Evolutionary conservation across 768 basidiomycete genomes (phyloP).

Genomic region (Lactarius sp.): DNA sequence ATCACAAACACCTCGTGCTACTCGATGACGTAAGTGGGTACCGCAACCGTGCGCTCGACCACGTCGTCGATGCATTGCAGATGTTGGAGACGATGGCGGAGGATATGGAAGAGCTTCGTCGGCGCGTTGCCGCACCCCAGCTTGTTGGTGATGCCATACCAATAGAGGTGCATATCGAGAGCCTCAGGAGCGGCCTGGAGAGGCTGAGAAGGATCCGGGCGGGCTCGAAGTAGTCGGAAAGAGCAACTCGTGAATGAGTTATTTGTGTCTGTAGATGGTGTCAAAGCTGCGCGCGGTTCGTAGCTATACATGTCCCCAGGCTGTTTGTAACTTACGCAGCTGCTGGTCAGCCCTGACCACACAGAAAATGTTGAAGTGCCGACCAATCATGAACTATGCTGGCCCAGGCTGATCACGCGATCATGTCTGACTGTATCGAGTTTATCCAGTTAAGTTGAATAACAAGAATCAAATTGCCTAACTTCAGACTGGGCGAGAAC

Average conservation of each 20-base stretch:
- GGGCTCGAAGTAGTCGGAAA: constrained; percentile 44
- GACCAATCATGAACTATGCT: too few species aligned
- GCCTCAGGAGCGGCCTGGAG: constrained; percentile 59
- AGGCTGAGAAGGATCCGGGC: constrained; percentile 53
- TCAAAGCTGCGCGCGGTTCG: neutral
- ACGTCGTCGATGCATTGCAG: constrained; percentile 62
- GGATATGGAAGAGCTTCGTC: constrained; percentile 73
- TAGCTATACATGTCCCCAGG: neutral
- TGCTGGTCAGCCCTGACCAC: too few species aligned
- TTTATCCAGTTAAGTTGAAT: too few species aligned
- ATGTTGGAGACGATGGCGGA: constrained; percentile 58
- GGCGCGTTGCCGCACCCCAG: constrained; percentile 64
- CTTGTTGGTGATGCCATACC: constrained; percentile 55
- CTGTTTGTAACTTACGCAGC: too few species aligned
- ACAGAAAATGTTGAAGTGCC: too few species aligned
- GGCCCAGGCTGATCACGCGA: too few species aligned
- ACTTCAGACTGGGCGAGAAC: too few species aligned
- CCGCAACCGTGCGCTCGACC: constrained; percentile 54
- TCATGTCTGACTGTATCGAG: too few species aligned
- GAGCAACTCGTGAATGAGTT: constrained; percentile 35
- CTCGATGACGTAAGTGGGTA: constrained; percentile 53
- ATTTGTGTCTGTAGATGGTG: neutral
- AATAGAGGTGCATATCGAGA: constrained; percentile 73
- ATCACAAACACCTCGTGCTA: constrained; percentile 47
- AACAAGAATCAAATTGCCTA: too few species aligned